Conservation (phyloP, 2,329 filamentous ascomycete species). For the Cladophialophora exuberans region DNA sequence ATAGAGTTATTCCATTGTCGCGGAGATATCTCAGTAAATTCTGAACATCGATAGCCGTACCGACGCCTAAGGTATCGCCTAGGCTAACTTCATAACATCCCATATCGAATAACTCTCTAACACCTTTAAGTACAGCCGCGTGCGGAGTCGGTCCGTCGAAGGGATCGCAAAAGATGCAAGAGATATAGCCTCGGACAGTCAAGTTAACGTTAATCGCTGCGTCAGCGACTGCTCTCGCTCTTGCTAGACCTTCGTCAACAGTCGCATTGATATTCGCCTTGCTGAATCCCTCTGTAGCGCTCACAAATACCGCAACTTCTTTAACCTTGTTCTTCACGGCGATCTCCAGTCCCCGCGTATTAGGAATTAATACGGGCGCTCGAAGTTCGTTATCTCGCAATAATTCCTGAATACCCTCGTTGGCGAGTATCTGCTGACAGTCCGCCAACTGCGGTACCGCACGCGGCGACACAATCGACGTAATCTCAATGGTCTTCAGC, state of each 20-base stretch:
- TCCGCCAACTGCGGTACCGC: slow-evolving; percentile 75
- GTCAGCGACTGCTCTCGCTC: slow-evolving; percentile 39
- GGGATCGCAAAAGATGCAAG: slow-evolving; percentile 48
- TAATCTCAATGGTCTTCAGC: slow-evolving; percentile 74
- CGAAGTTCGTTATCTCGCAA: slow-evolving; percentile 22
- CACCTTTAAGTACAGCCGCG: slow-evolving; percentile 54
- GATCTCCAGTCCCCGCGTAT: slow-evolving; percentile 56
- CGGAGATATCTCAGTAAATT: slow-evolving; percentile 40
- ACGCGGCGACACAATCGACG: slow-evolving; percentile 81
- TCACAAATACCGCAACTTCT: slow-evolving; percentile 48
- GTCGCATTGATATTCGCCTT: slow-evolving; percentile 47
- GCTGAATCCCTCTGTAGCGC: slow-evolving; percentile 49
- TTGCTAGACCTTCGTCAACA: slow-evolving; percentile 42
- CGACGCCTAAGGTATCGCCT: slow-evolving; percentile 89
- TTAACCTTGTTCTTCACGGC: slow-evolving; percentile 50
- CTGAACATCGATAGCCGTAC: slow-evolving; percentile 56
- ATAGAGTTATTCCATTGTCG: slow-evolving; percentile 61
- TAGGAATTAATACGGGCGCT: slow-evolving; percentile 46
- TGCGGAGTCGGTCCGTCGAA: slow-evolving; percentile 58
- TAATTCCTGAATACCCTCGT: slow-evolving; percentile 5
- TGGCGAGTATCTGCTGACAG: slow-evolving; percentile 34
- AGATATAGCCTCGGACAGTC: slow-evolving; percentile 40
- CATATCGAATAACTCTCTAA: slow-evolving; percentile 71
- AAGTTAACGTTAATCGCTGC: slow-evolving; percentile 36
- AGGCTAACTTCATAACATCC: slow-evolving; percentile 90